phyloP scores from a whole-genome alignment of 2,329 filamentous ascomycete genomes.

The Aspergillus pseudonomiae region DNA sequence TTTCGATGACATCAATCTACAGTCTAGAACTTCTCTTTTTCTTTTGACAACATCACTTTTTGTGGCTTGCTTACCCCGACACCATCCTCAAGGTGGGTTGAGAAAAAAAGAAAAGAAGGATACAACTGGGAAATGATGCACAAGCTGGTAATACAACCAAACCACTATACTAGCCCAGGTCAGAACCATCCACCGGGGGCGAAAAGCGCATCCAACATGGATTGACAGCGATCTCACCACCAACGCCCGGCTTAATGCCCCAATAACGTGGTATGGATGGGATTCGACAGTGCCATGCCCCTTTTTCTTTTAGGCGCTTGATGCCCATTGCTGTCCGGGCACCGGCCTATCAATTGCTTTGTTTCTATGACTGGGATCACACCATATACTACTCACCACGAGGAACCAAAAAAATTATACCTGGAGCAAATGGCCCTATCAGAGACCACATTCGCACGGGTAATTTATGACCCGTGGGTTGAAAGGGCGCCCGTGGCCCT shows the following conservation, averaged over 20 bases:
- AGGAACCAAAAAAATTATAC: neutral
- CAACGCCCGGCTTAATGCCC: neutral
- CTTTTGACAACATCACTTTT: neutral
- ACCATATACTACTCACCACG: neutral
- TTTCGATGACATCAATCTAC: neutral
- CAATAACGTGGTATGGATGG: neutral
- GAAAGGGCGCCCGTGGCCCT: neutral
- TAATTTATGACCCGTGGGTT: constrained; percentile 2
- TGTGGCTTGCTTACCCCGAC: neutral
- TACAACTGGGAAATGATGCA: neutral
- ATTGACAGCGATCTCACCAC: neutral
- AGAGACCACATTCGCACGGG: neutral
- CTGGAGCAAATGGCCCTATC: neutral
- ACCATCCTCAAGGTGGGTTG: neutral
- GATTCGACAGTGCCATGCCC: neutral
- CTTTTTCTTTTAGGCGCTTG: neutral
- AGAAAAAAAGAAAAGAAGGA: neutral
- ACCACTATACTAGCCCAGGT: neutral
- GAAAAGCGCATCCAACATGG: neutral
- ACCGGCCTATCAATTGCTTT: neutral
- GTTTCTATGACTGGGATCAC: neutral
- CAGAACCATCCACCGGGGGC: neutral
- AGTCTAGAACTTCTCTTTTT: neutral
- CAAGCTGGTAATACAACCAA: neutral
- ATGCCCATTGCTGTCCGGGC: neutral